Conservation (phyloP, 176 grass and related monocot species). For the Oryza meridionalis region DNA sequence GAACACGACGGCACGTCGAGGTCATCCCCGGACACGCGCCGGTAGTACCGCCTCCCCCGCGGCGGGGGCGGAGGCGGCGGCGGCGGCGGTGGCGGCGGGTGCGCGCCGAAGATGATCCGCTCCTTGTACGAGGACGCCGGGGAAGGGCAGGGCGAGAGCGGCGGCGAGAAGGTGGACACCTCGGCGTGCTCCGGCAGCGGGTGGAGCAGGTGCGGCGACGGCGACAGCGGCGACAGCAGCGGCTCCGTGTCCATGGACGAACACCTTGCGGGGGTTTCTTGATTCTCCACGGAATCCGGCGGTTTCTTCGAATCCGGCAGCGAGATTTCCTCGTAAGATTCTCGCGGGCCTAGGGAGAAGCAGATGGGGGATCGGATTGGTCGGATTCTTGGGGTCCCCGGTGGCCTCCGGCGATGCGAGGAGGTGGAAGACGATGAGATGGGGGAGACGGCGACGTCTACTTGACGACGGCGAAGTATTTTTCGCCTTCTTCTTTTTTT, state of each 20-base stretch:
- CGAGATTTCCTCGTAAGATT: not conserved
- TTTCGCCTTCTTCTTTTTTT: not conserved
- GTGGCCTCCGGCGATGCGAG: not conserved
- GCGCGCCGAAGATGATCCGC: slow-evolving; percentile 66
- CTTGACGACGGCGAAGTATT: slow-evolving; percentile 33
- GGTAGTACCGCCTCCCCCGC: not conserved
- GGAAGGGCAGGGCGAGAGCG: slow-evolving; percentile 16
- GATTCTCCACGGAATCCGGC: not conserved
- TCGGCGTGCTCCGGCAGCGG: slow-evolving; percentile 49
- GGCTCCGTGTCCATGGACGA: slow-evolving; percentile 45
- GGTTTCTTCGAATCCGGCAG: not conserved
- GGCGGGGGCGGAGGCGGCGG: not conserved
- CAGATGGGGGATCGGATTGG: not conserved
- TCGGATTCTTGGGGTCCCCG: slow-evolving; percentile 19
- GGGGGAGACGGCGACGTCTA: not conserved
- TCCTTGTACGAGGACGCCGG: slow-evolving; percentile 67
- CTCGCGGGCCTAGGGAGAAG: not conserved
- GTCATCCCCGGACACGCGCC: slow-evolving; percentile 32
- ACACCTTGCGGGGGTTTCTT: not conserved
- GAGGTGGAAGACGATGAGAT: slow-evolving; percentile 9
- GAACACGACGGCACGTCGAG: slow-evolving; percentile 44
- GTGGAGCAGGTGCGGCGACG: slow-evolving; percentile 15
- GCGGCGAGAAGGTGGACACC: slow-evolving; percentile 38
- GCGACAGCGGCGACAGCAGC: slow-evolving; percentile 33
- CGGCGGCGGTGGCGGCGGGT: not conserved